These are phyloP conservation scores for Colletotrichum horii DNA, from an alignment of 2,329 filamentous ascomycete species.

Conservation along the genomic window DNA sequence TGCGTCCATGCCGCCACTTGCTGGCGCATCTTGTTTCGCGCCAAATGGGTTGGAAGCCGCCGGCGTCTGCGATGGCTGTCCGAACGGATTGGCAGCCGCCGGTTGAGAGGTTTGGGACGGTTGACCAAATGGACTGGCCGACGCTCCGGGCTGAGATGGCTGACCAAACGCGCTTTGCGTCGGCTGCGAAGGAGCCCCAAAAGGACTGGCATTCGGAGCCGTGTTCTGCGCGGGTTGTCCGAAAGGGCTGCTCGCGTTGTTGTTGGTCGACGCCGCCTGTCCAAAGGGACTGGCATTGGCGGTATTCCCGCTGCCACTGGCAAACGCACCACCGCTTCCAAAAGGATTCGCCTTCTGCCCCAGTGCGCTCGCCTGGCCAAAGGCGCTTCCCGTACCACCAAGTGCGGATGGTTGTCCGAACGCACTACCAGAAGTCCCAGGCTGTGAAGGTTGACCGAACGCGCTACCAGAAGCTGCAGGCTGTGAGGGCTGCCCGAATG, in stretches of 20 bases:
- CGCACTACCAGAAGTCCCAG: neutral
- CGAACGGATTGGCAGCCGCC: conserved; percentile 23
- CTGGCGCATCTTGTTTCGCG: neutral
- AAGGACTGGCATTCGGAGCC: neutral
- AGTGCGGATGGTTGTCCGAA: neutral
- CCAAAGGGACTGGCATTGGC: conserved; percentile 6
- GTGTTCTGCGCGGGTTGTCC: conserved; percentile 6
- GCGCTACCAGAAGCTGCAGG: conserved; percentile 23
- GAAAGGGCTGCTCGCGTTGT: conserved; percentile 12
- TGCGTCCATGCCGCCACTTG: neutral
- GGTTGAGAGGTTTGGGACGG: conserved; percentile 15
- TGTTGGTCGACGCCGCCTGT: conserved; percentile 7
- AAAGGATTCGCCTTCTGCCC: conserved; percentile 45
- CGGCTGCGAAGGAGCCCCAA: neutral
- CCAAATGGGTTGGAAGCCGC: conserved; percentile 32
- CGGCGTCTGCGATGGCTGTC: conserved; percentile 17
- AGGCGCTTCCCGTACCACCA: conserved; percentile 24
- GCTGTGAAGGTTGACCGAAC: conserved; percentile 7
- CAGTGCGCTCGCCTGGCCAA: conserved; percentile 42
- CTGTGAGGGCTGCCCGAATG: conserved; percentile 44
- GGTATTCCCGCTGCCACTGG: neutral
- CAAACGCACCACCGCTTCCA: conserved; percentile 27
- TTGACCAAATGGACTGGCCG: neutral
- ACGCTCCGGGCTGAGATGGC: neutral
- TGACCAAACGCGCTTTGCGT: neutral